Evolutionary conservation across 2,329 filamentous ascomycete genomes (phyloP).

Genomic region (Sporothrix sp.): DNA sequence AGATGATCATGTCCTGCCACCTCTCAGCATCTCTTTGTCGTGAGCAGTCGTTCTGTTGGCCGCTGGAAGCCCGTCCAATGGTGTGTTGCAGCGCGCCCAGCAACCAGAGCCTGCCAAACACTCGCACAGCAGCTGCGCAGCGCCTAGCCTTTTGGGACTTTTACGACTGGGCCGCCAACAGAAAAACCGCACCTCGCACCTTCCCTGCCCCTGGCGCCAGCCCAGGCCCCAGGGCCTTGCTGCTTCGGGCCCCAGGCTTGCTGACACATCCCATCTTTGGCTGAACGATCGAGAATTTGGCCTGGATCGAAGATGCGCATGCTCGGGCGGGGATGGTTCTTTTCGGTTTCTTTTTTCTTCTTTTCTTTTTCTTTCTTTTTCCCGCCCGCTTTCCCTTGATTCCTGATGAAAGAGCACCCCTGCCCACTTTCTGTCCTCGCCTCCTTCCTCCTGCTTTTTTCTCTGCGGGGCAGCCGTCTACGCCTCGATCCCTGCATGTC

Average conservation of each 20-base stretch:
- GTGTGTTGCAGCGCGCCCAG: neutral
- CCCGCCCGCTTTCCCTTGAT: neutral
- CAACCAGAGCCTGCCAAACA: neutral
- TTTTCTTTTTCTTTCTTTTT: neutral
- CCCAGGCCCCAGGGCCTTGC: neutral
- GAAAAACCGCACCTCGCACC: neutral
- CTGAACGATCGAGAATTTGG: slow-evolving; percentile 10
- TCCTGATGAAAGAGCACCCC: too few species aligned
- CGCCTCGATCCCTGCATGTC: too few species aligned
- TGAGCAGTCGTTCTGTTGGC: neutral
- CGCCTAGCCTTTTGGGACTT: too few species aligned
- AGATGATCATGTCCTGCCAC: too few species aligned
- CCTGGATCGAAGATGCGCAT: slow-evolving; percentile 5
- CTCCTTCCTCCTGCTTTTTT: too few species aligned
- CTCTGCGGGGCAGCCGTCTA: too few species aligned
- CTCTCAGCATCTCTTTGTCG: too few species aligned
- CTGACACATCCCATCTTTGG: slow-evolving; percentile 9
- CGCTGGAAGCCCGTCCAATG: neutral
- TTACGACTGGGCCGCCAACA: too few species aligned
- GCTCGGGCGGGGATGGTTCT: neutral
- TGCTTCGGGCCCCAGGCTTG: neutral
- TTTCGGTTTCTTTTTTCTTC: neutral
- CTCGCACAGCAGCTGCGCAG: neutral
- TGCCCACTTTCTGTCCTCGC: too few species aligned
- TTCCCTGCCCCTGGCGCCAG: slow-evolving; percentile 2